A percentile compares a stretch with the other conserved stretches of the same genome.
Conservation (phyloP, 192 early-diverging fungal species). For the Funneliformis mosseae region DNA sequence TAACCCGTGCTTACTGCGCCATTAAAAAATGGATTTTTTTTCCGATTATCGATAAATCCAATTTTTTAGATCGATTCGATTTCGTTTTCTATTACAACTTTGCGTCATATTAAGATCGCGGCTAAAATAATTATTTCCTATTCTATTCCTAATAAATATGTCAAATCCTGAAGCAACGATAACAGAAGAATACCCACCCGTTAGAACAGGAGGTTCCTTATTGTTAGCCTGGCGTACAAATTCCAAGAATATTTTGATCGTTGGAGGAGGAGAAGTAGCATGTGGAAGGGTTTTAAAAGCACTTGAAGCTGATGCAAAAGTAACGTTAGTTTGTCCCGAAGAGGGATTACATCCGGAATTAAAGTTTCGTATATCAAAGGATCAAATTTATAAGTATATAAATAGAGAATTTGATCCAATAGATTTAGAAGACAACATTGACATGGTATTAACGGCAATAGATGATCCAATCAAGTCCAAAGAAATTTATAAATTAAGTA, state of each 20-base stretch:
- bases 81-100: too few relatives aligned
- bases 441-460: constrained; percentile 75
- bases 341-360: constrained; percentile 69
- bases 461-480: constrained; percentile 71
- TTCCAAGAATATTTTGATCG: constrained; percentile 78
- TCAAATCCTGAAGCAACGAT: not conserved
- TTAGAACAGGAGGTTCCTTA: constrained; percentile 73
- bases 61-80: too few relatives aligned
- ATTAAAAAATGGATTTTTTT: too few relatives aligned
- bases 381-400: constrained; percentile 56
- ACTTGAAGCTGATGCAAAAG: constrained; percentile 76
- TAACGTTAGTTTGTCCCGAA: constrained; percentile 75
- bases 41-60: too few relatives aligned
- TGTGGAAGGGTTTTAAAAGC: constrained; percentile 80
- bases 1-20: too few relatives aligned
- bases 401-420: constrained; percentile 54
- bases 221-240: constrained; percentile 82
- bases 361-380: constrained; percentile 54
- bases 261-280: constrained; percentile 87
- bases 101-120: too few relatives aligned
- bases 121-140: too few relatives aligned
- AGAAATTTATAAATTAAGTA: constrained; percentile 67
- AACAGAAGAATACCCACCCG: constrained; percentile 33
- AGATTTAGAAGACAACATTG: constrained; percentile 56
- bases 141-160: not conserved